phyloP scores from a whole-genome alignment of 2,329 filamentous ascomycete genomes.

The Neonectria magnoliae region DNA sequence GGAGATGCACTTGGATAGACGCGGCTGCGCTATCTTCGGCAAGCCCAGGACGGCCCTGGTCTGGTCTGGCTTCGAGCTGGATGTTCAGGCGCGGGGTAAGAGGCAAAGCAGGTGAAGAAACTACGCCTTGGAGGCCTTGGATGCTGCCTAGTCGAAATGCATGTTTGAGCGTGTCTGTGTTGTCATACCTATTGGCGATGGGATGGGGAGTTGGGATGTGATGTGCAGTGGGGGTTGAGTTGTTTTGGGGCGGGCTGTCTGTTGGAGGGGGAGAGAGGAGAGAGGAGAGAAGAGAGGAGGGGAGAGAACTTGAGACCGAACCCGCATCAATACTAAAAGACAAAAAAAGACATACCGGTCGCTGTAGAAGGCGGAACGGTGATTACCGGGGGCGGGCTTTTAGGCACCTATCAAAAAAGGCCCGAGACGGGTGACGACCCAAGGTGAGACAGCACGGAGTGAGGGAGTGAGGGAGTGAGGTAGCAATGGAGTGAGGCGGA shows the following conservation, averaged over 20 bases:
- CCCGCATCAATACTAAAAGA: neutral
- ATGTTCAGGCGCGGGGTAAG: constrained; percentile 19
- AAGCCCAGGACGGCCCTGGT: neutral
- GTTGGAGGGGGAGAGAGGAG: constrained; percentile 7
- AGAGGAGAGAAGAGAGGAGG: constrained; percentile 5
- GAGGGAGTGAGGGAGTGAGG: no score
- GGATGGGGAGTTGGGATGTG: constrained; percentile 1
- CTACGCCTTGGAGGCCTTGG: constrained; percentile 3
- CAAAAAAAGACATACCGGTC: neutral
- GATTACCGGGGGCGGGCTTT: neutral
- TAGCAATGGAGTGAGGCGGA: neutral
- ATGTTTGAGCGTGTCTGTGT: neutral
- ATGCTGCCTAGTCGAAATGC: neutral
- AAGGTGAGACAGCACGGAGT: neutral
- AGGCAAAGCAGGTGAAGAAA: neutral
- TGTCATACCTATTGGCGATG: constrained; percentile 16
- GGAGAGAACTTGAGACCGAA: constrained; percentile 2
- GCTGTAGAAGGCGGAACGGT: neutral
- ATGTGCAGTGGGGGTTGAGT: constrained; percentile 23
- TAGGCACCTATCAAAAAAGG: constrained; percentile 2
- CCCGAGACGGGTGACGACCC: neutral
- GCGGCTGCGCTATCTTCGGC: constrained; percentile 23
- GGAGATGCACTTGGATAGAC: constrained; percentile 4
- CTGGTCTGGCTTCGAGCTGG: constrained; percentile 10
- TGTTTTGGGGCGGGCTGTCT: neutral